phyloP scores from a whole-genome alignment of 306 rosid genomes.

The Lathyrus aphaca region DNA sequence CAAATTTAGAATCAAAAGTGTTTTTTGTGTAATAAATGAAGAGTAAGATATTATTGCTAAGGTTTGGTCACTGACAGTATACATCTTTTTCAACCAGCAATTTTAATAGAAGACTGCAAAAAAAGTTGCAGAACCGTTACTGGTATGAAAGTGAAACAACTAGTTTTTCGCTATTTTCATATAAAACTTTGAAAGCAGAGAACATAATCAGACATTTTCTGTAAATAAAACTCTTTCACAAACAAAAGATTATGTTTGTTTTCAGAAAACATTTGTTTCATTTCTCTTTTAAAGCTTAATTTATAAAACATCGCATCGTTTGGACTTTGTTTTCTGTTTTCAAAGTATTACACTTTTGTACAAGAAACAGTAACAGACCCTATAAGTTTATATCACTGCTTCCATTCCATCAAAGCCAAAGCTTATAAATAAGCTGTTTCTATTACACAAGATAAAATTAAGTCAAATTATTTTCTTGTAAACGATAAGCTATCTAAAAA shows the following conservation, averaged over 20 bases:
- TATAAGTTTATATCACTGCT: neutral
- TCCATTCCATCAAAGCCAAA: neutral
- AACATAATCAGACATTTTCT: neutral
- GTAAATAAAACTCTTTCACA: neutral
- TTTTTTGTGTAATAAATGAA: neutral
- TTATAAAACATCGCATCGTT: neutral
- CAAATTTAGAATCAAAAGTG: neutral
- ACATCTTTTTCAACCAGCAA: neutral
- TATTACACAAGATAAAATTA: neutral
- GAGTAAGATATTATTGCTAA: neutral
- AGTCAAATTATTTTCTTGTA: neutral
- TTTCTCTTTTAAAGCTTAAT: neutral
- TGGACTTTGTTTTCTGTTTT: neutral
- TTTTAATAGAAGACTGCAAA: slow-evolving; percentile 13
- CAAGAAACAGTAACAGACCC: neutral
- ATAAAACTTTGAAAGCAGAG: neutral
- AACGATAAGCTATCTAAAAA: neutral
- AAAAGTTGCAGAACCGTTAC: neutral
- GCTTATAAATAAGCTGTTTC: neutral
- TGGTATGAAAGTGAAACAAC: neutral
- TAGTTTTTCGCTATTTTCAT: neutral
- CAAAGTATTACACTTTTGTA: neutral
- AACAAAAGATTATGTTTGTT: neutral
- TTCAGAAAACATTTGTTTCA: no score
- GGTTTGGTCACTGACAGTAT: neutral